Base-by-base conservation (phyloP, 2,329 filamentous ascomycete species). In the Nigrospora oryzae region DNA sequence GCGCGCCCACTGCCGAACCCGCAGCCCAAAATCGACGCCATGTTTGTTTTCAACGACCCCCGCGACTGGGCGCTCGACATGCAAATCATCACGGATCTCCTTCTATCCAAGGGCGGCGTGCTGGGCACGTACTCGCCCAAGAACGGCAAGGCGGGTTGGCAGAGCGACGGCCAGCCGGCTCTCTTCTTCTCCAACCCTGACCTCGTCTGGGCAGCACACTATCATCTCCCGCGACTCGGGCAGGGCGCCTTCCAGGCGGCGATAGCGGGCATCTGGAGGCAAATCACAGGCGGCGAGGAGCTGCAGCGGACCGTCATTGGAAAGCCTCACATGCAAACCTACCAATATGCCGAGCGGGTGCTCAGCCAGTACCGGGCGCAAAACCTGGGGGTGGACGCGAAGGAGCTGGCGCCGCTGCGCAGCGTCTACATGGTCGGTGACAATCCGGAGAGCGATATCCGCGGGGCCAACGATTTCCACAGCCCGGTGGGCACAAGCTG, bases 1-100 rank as follows among this genome's bases (percentile, higher is more conserved):
- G 72, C 77, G 14, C 73, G 74, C 34, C 76, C 78, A 1, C 68
- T 86, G 0, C 81, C 82, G 0, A 57, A 54, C 10, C 70, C 69
- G 12, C 68, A 75, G 50, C 64, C 69, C 40, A 89, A 88, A 55
- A 84, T 98, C 53, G 89, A 95, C 58, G 89, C 90, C 28, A 80
- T 97, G 28, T 85, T 97, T 57, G 85, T 96, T 7, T 96, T 91
- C 74, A 95, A 95, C 62, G 93, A 97, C 64, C 90, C 93, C 4
- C 80, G 93, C 45, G 93, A 98, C 69, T 98, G 93, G 93, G 89
- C 86, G 1, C 75, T 96, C 11, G 91, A 97, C 63, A 81, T 81
- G 3, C 86, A 95, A 60, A 70, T 97, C 54, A 84, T 97, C 46
- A 59, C 85, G 44, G 93, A 98, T 63, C 68, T 95, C 11, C 70